Evolutionary conservation across 2,329 filamentous ascomycete species (phyloP), one percentile per base, ranked within the genome.

Genomic region (Lasiodiplodia sp.): DNA sequence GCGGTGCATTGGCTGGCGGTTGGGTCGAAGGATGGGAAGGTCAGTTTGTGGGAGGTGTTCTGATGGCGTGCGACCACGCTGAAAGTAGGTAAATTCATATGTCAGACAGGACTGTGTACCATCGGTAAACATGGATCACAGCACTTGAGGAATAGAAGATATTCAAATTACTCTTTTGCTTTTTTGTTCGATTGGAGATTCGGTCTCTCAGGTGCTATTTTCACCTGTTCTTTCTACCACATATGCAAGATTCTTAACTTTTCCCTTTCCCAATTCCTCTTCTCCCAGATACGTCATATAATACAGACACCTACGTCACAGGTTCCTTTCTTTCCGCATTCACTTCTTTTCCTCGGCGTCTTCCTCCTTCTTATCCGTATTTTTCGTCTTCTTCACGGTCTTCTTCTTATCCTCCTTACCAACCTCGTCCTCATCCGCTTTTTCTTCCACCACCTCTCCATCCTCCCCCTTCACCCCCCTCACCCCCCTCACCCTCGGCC

Each of bases 31-130:
- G 96, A 98, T 82, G 96, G 95, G 21, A 97, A 96, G 78, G 88
- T 98, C 71, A 97, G 93, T 76, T 82, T 99, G 73, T 99, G 96
- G 96, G 93, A 97, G 82, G 90, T 98, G 69, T 99, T 96, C 69
- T 85, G 71, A 66, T 47, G 16, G 16, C 4, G 16, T 44, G 38
- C 1, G 16, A 16, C 12, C 14, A 16, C 12, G 5, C 14, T 1
- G 1, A 44, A 16, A 44, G 38, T 16, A 16, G 18, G 38, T 14
- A 6, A 6, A 16, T 44, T 44, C 14, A 5, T 5, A 18, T 44
- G 16, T 18, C 38, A 40, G 11, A 14, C 4, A 14, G 38, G 38
- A 14, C 4, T 40, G 38, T 16, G 11, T 44, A 6, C 18, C 28
- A 28, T 28, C 28, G 28, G 28, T 28, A 6, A 5, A 28, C 28